Conservation (phyloP, 495 filamentous ascomycete genomes). For the Aspergillus indologenus region DNA sequence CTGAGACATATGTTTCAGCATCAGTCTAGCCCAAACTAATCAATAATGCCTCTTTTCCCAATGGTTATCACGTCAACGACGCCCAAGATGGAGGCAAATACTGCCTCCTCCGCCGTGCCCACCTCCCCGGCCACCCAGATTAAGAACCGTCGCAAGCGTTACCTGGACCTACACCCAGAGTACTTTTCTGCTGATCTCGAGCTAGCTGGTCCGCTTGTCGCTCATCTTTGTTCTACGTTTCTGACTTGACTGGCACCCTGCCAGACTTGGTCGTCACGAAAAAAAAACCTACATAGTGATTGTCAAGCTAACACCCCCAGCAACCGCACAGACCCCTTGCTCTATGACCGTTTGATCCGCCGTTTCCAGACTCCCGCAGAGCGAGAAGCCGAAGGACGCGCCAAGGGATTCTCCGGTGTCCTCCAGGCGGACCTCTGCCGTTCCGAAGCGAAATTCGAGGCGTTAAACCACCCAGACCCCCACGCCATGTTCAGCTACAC, state of each 20-base stretch:
- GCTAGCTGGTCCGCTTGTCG: constrained; percentile 58
- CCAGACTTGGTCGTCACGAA: not conserved
- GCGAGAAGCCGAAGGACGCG: constrained; percentile 65
- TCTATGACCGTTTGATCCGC: constrained; percentile 76
- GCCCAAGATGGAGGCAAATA: constrained; percentile 5
- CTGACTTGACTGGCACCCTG: constrained; percentile 10
- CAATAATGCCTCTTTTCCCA: constrained; percentile 42
- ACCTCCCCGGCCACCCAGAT: constrained; percentile 25
- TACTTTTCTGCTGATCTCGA: constrained; percentile 64
- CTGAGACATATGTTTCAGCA: not conserved
- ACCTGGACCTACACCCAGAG: constrained; percentile 59
- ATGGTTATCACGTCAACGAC: constrained; percentile 25
- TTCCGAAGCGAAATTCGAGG: constrained; percentile 69
- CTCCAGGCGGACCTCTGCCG: constrained; percentile 69
- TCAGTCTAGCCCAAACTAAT: not conserved
- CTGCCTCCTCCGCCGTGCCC: constrained; percentile 1
- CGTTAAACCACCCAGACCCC: constrained; percentile 54
- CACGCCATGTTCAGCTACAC: constrained; percentile 46
- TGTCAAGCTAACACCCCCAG: constrained; percentile 30
- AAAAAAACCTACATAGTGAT: no score
- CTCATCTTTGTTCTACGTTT: constrained; percentile 26
- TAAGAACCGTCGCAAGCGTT: constrained; percentile 64
- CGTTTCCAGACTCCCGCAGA: constrained; percentile 73
- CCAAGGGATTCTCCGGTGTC: constrained; percentile 69
- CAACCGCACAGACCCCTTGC: constrained; percentile 60